Evolutionary conservation across 2,329 filamentous ascomycete genomes (phyloP).

Genomic region (Coniochaeta ligniaria): DNA sequence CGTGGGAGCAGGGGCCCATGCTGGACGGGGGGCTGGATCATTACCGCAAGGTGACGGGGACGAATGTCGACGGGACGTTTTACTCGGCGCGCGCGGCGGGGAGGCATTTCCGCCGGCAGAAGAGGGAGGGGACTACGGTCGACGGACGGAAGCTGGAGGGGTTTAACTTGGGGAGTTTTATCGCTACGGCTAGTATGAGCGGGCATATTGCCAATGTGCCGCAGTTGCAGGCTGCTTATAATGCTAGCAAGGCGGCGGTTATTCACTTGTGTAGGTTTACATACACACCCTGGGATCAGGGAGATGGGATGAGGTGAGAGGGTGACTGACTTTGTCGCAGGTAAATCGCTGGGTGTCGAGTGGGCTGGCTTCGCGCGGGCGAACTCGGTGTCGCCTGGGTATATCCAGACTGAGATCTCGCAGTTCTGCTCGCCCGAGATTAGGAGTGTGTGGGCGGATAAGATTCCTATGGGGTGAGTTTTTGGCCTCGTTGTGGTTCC

Average conservation of each 20-base stretch:
- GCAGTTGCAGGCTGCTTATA: constrained; percentile 68
- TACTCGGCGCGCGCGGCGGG: constrained; percentile 69
- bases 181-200: constrained; percentile 73
- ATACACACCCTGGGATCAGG: no score
- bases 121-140: constrained; percentile 55
- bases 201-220: constrained; percentile 73
- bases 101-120: constrained; percentile 62
- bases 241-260: constrained; percentile 62
- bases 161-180: constrained; percentile 56
- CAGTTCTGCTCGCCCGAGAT: constrained; percentile 57
- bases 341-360: constrained; percentile 66
- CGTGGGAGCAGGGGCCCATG: constrained; percentile 63
- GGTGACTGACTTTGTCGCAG: neutral
- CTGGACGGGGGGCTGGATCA: constrained; percentile 57
- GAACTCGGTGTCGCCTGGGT: constrained; percentile 68
- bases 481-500: neutral
- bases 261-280: constrained; percentile 44
- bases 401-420: constrained; percentile 68
- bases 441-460: constrained; percentile 68
- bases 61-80: constrained; percentile 71
- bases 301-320: no score
- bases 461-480: constrained; percentile 67
- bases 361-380: constrained; percentile 69
- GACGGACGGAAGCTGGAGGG: constrained; percentile 54
- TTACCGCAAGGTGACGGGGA: constrained; percentile 60